Evolutionary conservation across 352 stramenopile genomes (phyloP).

Genomic region (Phytophthora lateralis): DNA sequence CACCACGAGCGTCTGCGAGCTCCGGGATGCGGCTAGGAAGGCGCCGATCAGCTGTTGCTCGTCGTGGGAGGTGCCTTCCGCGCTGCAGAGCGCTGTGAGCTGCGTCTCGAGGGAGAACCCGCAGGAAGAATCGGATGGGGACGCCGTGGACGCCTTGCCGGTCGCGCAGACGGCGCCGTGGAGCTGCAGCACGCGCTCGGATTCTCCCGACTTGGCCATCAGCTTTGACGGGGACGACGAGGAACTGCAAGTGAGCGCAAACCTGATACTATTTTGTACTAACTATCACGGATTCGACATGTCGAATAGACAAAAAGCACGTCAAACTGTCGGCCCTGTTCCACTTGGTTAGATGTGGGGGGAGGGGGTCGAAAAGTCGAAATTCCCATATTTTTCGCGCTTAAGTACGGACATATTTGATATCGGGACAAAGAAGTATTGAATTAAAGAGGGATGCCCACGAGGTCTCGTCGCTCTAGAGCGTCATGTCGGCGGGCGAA

Average conservation of each 20-base stretch:
- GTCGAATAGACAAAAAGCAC: no score
- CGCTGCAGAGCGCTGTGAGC: conserved; percentile 50
- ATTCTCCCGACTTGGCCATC: conserved; percentile 37
- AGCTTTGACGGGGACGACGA: conserved; percentile 15
- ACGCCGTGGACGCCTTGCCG: conserved; percentile 5
- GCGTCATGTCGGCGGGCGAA: conserved; percentile 28
- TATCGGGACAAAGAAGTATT: conserved; percentile 4
- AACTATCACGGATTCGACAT: no score
- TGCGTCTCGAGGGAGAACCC: conserved; percentile 41
- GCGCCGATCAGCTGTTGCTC: conserved; percentile 39
- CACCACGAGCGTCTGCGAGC: conserved; percentile 51
- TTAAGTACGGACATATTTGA: no score
- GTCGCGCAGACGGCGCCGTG: background rate
- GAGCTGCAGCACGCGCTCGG: conserved; percentile 11
- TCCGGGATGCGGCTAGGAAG: conserved; percentile 42
- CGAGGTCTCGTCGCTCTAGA: no score
- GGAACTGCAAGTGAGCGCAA: conserved; percentile 14
- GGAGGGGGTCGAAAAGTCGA: no score
- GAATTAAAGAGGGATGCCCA: conserved; percentile 19
- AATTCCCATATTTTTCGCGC: no score
- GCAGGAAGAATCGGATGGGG: no score
- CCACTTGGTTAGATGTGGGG: no score
- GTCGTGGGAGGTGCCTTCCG: background rate
- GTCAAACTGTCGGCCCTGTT: no score
- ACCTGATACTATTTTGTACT: no score